phyloP scores from a whole-genome alignment of 441 rosid species.

The Gossypium lobatum region DNA sequence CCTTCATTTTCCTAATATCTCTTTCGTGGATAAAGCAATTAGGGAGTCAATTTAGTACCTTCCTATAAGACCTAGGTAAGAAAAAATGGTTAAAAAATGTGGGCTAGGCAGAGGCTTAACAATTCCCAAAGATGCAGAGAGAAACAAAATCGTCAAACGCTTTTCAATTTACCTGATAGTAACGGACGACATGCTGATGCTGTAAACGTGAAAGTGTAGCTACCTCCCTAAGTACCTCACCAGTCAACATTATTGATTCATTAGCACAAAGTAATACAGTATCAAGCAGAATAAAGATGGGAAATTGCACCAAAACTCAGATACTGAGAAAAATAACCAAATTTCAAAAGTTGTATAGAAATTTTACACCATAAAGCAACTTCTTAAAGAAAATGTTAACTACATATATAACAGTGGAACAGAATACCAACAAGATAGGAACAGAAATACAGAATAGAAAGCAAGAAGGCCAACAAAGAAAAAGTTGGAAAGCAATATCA shows the following conservation, averaged over 20 bases:
- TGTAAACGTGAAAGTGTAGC: conserved; percentile 97
- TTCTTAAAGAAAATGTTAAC: conserved; percentile 2
- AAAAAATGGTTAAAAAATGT: not conserved
- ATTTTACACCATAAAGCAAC: conserved; percentile 15
- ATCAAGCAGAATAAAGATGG: conserved; percentile 14
- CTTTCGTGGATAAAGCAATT: not conserved
- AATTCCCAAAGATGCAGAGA: conserved; percentile 8
- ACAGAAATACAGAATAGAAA: not conserved
- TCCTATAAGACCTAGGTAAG: not conserved
- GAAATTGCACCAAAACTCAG: conserved; percentile 7
- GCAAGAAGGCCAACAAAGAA: not conserved
- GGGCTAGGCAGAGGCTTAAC: not conserved
- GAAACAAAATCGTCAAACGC: conserved; percentile 12
- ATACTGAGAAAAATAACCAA: not conserved
- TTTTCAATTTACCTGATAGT: conserved; percentile 67
- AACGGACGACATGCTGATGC: conserved; percentile 98
- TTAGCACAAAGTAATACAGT: conserved; percentile 18
- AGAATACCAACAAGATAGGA: conserved; percentile 1
- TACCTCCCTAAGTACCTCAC: conserved; percentile 80
- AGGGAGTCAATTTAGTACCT: not conserved
- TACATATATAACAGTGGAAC: not conserved
- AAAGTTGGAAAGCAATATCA: not conserved
- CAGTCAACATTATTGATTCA: conserved; percentile 19
- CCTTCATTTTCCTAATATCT: not conserved
- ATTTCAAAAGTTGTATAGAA: conserved; percentile 7